Conservation (phyloP, 2,329 filamentous ascomycete genomes). For the Cladophialophora bantiana region DNA sequence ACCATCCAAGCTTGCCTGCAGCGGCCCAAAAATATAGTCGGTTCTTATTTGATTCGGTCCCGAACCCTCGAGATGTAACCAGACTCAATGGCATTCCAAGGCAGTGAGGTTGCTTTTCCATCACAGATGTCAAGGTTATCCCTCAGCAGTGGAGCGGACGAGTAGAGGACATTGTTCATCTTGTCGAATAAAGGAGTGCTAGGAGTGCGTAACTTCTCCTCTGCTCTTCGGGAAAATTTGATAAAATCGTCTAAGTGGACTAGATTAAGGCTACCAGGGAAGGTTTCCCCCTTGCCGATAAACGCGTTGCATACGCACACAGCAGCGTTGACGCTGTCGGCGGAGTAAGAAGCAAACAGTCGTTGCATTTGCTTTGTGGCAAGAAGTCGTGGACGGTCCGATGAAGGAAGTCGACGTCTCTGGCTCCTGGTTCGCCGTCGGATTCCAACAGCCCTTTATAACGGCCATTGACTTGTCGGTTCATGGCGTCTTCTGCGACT, state of each 20-base stretch:
- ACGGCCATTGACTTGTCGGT: conserved; percentile 8
- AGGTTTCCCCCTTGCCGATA: neutral
- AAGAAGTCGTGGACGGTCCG: conserved; percentile 10
- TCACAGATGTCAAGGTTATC: neutral
- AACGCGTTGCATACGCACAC: conserved; percentile 1
- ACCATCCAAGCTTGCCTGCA: neutral
- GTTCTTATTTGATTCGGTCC: neutral
- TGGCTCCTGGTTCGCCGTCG: neutral
- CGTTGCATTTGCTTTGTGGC: neutral
- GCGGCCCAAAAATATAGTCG: neutral
- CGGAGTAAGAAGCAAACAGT: conserved; percentile 2
- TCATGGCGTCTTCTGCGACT: neutral
- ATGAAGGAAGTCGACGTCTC: conserved; percentile 4
- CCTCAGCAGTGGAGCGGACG: neutral
- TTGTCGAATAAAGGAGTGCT: neutral
- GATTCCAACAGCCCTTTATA: conserved; percentile 9
- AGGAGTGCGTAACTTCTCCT: neutral
- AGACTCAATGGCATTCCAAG: neutral
- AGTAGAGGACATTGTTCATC: neutral
- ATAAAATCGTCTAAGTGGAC: neutral
- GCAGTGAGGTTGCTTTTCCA: neutral
- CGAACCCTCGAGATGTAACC: neutral
- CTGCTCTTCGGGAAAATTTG: neutral
- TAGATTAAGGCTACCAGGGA: neutral
- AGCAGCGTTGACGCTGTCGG: neutral